Evolutionary conservation across 257 asterid species (phyloP).

Genomic region (Osmanthus fragrans): DNA sequence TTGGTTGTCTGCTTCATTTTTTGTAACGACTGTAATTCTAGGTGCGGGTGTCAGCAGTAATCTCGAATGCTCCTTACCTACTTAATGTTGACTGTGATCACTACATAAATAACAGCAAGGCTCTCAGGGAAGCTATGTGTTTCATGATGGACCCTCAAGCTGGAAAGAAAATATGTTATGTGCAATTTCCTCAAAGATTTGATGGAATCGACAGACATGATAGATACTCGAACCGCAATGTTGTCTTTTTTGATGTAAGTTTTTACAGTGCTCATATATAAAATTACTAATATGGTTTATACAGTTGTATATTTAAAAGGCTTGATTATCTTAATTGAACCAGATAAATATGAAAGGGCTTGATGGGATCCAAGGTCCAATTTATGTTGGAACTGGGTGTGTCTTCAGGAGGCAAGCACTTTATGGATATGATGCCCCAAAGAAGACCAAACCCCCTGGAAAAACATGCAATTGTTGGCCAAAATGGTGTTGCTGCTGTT

Average conservation of each 20-base stretch:
- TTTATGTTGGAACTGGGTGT: conserved; percentile 75
- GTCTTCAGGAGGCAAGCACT: conserved; percentile 71
- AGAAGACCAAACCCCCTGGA: conserved; percentile 50
- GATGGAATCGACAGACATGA: conserved; percentile 69
- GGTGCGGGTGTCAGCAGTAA: conserved; percentile 71
- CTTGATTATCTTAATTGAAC: conserved; percentile 17
- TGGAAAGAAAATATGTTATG: conserved; percentile 73
- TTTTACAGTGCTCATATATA: not conserved
- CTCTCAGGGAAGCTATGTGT: conserved; percentile 72
- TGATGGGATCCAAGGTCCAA: conserved; percentile 80
- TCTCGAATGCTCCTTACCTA: conserved; percentile 67
- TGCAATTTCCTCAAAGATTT: conserved; percentile 74
- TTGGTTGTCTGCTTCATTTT: not conserved
- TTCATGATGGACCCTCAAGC: conserved; percentile 74
- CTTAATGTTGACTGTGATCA: conserved; percentile 77
- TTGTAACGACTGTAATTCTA: conserved; percentile 24
- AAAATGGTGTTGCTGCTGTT: conserved; percentile 55
- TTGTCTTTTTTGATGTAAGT: conserved; percentile 69
- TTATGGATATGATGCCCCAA: conserved; percentile 71
- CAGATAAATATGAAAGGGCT: conserved; percentile 80
- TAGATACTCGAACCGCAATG: conserved; percentile 64
- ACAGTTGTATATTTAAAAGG: not conserved
- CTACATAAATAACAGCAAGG: conserved; percentile 67
- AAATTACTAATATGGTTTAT: conserved; percentile 6
- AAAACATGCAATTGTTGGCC: conserved; percentile 65